These are phyloP conservation scores for Parietaria judaica DNA, from an alignment of 306 rosid genomes.

Conservation along the genomic window DNA sequence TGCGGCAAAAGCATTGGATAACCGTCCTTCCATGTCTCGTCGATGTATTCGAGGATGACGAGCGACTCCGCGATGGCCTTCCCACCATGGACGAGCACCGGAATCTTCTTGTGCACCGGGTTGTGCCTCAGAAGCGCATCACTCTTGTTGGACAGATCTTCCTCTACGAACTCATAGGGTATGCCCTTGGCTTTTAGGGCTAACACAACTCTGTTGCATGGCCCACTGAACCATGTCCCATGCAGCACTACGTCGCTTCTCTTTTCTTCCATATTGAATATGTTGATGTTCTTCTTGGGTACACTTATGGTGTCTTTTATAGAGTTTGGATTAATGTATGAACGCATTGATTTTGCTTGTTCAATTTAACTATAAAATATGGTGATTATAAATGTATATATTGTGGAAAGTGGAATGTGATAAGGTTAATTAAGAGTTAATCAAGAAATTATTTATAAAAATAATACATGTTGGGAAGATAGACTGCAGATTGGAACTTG, in stretches of 20 bases:
- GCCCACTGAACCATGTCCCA: slow-evolving; percentile 19
- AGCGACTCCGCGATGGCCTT: not conserved
- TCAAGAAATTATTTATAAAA: not conserved
- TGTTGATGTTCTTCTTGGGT: not conserved
- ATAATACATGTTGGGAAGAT: not conserved
- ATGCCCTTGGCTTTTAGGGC: slow-evolving; percentile 8
- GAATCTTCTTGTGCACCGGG: not conserved
- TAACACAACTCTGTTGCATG: not conserved
- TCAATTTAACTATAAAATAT: no score
- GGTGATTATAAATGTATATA: no score
- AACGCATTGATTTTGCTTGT: no score
- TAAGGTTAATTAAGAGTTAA: not conserved
- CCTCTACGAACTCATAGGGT: not conserved
- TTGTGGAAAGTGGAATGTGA: not conserved
- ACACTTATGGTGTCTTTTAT: no score
- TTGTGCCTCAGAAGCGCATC: not conserved
- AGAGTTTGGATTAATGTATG: no score
- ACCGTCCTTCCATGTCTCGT: slow-evolving; percentile 26
- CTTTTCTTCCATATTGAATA: slow-evolving; percentile 17
- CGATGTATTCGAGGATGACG: slow-evolving; percentile 35
- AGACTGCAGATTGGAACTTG: not conserved
- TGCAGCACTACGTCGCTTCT: slow-evolving; percentile 25
- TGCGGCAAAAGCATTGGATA: slow-evolving; percentile 28
- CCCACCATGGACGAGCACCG: not conserved
- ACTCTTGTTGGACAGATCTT: not conserved